Base-by-base conservation (phyloP, 129 eudicot genomes). In the Scalesia atractyloides region DNA sequence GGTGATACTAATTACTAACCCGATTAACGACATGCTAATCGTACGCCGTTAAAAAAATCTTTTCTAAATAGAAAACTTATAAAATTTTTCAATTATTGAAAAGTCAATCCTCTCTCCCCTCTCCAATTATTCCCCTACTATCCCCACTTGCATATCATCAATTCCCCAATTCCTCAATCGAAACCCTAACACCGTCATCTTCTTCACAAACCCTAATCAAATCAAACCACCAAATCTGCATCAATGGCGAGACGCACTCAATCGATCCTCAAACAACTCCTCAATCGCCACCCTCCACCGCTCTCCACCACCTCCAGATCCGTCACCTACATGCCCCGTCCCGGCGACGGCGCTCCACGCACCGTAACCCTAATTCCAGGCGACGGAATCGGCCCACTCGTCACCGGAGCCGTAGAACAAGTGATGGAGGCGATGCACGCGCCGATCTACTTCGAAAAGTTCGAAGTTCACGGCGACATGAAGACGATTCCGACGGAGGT, bases 391-490 rank as follows among this genome's bases (percentile, higher is more conserved):
- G 98, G 98, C 0, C 98, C 98, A 0, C 78, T 93, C 5, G 96
- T 93, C 7, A 93, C 98, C 74, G 89, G 88, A 30, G 96, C 96
- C 24, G 97, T 90, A 11, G 97, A 93, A 43, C 98, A 90, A 17
- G 97, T 93, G 0, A 87, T 93, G 92, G 96, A 90, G 20, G 97
- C 97, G 49, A 87, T 93, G 89, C 98, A 93, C 92, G 98, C 97
- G 68, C 98, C 98, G 43, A 87, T 93, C 0, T 84, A 80, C 66
- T 93, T 93, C 69, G 97, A 93, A 70, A 81, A 81, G 20, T 90
- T 79, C 66, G 97, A 93, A 0, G 82, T 86, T 1, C 97, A 87
- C 16, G 98, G 98, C 0, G 95, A 87, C 30, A 87, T 93, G 98
- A 87, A 82, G 79, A 73, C 7, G 61, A 76, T 93, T 5, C 97